phyloP scores from a whole-genome alignment of 75 land plant genomes.

The Pinus tabuliformis region DNA sequence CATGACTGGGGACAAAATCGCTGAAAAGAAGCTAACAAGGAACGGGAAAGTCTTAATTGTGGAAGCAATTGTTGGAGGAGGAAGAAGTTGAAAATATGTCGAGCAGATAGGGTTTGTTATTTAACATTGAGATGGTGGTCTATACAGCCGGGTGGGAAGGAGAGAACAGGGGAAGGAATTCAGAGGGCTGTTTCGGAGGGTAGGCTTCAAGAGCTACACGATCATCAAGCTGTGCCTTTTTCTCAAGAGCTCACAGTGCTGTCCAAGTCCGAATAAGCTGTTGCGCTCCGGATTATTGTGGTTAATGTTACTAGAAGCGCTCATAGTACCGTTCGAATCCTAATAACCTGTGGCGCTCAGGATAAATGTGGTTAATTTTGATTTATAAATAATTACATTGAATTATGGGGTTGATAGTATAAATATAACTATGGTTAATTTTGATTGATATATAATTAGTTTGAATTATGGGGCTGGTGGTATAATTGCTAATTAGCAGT shows the following conservation, averaged over 20 bases:
- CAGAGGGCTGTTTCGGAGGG: constrained; percentile 10
- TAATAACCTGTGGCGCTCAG: too few relatives aligned
- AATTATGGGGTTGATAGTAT: too few relatives aligned
- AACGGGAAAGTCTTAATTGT: neutral
- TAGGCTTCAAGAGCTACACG: constrained; percentile 17
- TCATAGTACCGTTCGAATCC: too few relatives aligned
- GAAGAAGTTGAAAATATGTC: neutral
- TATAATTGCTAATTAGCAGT: too few relatives aligned
- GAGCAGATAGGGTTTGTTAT: constrained; percentile 6
- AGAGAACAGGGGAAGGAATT: constrained; percentile 24
- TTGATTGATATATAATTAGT: too few relatives aligned
- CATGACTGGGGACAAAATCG: constrained; percentile 13
- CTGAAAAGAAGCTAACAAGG: neutral
- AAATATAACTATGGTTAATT: too few relatives aligned
- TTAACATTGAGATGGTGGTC: constrained; percentile 21
- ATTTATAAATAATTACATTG: too few relatives aligned
- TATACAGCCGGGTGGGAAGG: constrained; percentile 18
- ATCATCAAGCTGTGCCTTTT: neutral
- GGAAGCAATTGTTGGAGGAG: neutral
- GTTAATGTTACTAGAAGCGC: too few relatives aligned
- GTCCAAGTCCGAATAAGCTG: too few relatives aligned
- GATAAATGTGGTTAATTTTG: too few relatives aligned
- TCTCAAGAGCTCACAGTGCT: neutral
- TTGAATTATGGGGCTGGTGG: too few relatives aligned
- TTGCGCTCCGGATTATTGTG: too few relatives aligned